Evolutionary conservation across 2,329 filamentous ascomycete genomes (phyloP).

Genomic region (Pseudogymnoascus sp.): DNA sequence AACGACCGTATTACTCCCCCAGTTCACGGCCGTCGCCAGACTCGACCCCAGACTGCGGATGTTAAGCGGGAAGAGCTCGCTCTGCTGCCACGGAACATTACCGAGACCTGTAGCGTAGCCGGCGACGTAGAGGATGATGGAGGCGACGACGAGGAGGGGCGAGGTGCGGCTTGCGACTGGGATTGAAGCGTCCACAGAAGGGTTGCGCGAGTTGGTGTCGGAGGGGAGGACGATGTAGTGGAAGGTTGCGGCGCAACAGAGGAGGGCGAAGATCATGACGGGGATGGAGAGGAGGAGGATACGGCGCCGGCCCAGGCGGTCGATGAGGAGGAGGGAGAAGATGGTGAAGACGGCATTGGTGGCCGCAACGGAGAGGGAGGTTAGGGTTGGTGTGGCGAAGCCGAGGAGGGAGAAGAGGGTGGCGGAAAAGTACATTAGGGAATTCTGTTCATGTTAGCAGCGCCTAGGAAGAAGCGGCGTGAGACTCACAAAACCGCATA

Average conservation of each 20-base stretch:
- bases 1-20: slow-evolving; percentile 78
- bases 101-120: slow-evolving; percentile 81
- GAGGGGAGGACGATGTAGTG: slow-evolving; percentile 41
- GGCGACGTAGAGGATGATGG: slow-evolving; percentile 76
- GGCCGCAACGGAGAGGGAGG: slow-evolving; percentile 68
- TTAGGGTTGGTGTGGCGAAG: slow-evolving; percentile 70
- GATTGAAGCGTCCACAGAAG: slow-evolving; percentile 20
- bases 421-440: slow-evolving; percentile 84
- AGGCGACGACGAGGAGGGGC: slow-evolving; percentile 55
- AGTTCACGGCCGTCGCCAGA: slow-evolving; percentile 73
- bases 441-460: slow-evolving; percentile 47
- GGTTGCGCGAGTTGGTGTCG: slow-evolving; percentile 19
- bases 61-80: slow-evolving; percentile 74
- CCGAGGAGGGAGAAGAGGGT: slow-evolving; percentile 72
- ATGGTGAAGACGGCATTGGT: slow-evolving; percentile 78
- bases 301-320: slow-evolving; percentile 67
- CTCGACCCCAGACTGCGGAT: slow-evolving; percentile 67
- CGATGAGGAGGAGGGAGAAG: slow-evolving; percentile 67
- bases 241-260: slow-evolving; percentile 66
- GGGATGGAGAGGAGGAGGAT: slow-evolving; percentile 79
- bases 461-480: background rate
- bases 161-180: slow-evolving; percentile 27
- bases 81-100: slow-evolving; percentile 94
- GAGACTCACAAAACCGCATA: slow-evolving; percentile 66
- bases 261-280: slow-evolving; percentile 68